Evolutionary conservation across 805 yeast species (phyloP).

Genomic region (Myxozyma udenii): DNA sequence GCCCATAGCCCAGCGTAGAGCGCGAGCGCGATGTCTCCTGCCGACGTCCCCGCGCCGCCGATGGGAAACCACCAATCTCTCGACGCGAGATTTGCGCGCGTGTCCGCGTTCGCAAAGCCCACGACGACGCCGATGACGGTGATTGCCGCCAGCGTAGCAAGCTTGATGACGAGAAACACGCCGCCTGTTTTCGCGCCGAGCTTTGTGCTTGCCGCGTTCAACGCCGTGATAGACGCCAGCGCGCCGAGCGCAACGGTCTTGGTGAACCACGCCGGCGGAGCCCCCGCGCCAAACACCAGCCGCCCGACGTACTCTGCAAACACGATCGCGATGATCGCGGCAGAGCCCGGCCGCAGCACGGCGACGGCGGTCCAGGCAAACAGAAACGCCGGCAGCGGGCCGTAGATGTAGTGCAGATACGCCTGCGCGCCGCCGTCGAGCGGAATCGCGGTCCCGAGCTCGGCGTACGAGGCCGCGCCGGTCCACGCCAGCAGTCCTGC

Average conservation of each 20-base stretch:
- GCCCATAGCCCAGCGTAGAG: slow-evolving; percentile 46
- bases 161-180: slow-evolving; percentile 38
- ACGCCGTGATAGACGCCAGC: slow-evolving; percentile 30
- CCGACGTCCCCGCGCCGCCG: slow-evolving; percentile 33
- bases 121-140: slow-evolving; percentile 36
- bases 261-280: slow-evolving; percentile 33
- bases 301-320: slow-evolving; percentile 42
- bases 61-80: slow-evolving; percentile 28
- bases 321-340: slow-evolving; percentile 43
- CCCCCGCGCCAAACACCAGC: slow-evolving; percentile 15
- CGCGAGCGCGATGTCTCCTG: slow-evolving; percentile 40
- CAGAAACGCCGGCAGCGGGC: slow-evolving; percentile 40
- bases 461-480: slow-evolving; percentile 45
- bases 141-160: slow-evolving; percentile 36
- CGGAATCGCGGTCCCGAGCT: slow-evolving; percentile 43
- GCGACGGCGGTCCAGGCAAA: slow-evolving; percentile 42
- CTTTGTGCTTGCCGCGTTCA: slow-evolving; percentile 36
- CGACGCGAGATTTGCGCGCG: slow-evolving; percentile 32
- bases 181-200: slow-evolving; percentile 39
- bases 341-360: slow-evolving; percentile 43
- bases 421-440: slow-evolving; percentile 44
- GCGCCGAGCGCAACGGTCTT: slow-evolving; percentile 38
- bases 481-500: slow-evolving; percentile 46
- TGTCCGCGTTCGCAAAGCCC: slow-evolving; percentile 1
- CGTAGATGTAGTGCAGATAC: slow-evolving; percentile 40